Conservation (phyloP, 495 filamentous ascomycete genomes). For the Amniculicola lignicola region DNA sequence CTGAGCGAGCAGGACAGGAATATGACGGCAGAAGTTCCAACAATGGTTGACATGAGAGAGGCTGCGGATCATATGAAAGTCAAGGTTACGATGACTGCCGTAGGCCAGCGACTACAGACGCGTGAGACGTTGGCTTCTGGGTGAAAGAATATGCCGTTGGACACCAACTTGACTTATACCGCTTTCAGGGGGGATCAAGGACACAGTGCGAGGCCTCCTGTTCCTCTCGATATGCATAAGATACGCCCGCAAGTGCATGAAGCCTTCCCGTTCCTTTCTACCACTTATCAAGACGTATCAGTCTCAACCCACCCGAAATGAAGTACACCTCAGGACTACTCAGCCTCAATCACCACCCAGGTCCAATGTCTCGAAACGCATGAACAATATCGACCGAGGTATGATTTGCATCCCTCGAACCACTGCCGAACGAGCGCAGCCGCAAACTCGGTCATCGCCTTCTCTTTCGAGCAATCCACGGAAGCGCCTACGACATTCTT, state of each 20-base stretch:
- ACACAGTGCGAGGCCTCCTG: no score
- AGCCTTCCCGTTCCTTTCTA: neutral
- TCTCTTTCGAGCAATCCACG: no score
- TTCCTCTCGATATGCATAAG: no score
- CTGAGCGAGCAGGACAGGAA: neutral
- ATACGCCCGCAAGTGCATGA: no score
- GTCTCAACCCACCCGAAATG: conserved; percentile 5
- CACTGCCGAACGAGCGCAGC: no score
- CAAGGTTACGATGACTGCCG: conserved; percentile 13
- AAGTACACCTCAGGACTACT: conserved; percentile 3
- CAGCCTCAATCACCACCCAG: conserved; percentile 4
- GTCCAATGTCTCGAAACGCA: conserved; percentile 5
- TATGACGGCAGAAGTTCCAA: conserved; percentile 5
- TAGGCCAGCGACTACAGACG: conserved; percentile 1
- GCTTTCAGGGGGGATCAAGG: no score
- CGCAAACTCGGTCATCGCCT: no score
- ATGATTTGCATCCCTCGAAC: neutral
- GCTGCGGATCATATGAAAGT: conserved; percentile 7
- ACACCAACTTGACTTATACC: no score
- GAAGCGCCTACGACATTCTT: no score
- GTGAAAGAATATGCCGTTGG: no score
- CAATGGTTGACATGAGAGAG: conserved; percentile 14
- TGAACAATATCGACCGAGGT: neutral
- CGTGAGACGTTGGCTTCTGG: neutral
- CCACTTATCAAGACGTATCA: no score